Evolutionary conservation across 2,329 filamentous ascomycete species (phyloP).

Genomic region (Xylariomycetidae sp.): DNA sequence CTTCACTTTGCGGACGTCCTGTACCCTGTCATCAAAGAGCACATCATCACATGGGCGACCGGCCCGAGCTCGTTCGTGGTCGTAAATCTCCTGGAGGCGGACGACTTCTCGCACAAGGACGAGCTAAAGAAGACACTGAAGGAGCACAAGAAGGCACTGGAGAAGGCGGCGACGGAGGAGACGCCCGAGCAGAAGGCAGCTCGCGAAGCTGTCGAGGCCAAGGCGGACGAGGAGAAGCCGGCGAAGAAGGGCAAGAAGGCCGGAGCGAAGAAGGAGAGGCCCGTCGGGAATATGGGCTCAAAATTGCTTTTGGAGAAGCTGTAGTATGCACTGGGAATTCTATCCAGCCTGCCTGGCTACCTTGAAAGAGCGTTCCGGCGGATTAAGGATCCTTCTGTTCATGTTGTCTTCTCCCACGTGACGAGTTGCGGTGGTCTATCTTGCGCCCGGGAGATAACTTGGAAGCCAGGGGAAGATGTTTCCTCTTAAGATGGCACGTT

Average conservation of each 20-base stretch:
- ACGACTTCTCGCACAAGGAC: slow-evolving; percentile 59
- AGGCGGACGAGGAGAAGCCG: slow-evolving; percentile 33
- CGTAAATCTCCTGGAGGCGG: slow-evolving; percentile 70
- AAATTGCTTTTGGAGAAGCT: slow-evolving; percentile 56
- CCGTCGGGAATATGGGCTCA: slow-evolving; percentile 56
- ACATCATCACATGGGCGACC: slow-evolving; percentile 77
- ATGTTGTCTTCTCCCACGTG: too few species aligned
- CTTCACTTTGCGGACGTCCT: slow-evolving; percentile 75
- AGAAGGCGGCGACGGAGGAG: slow-evolving; percentile 59
- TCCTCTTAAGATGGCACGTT: too few species aligned
- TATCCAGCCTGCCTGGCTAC: neutral
- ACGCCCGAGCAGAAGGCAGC: slow-evolving; percentile 46
- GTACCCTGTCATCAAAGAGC: slow-evolving; percentile 72
- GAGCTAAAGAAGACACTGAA: slow-evolving; percentile 65
- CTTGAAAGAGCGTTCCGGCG: too few species aligned
- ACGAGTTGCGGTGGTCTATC: too few species aligned
- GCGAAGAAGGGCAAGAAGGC: slow-evolving; percentile 36
- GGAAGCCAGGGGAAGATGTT: too few species aligned
- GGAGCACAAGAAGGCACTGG: slow-evolving; percentile 65
- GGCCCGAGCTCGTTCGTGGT: slow-evolving; percentile 83
- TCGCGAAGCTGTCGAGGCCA: slow-evolving; percentile 45
- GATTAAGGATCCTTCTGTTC: too few species aligned
- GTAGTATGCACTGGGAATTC: slow-evolving; percentile 7
- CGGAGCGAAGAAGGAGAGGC: slow-evolving; percentile 30
- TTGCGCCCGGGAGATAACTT: too few species aligned